A percentile compares a stretch with the other conserved stretches of the same genome.
Conservation (phyloP, 345 rosid genomes). For the Citropsis articulata region DNA sequence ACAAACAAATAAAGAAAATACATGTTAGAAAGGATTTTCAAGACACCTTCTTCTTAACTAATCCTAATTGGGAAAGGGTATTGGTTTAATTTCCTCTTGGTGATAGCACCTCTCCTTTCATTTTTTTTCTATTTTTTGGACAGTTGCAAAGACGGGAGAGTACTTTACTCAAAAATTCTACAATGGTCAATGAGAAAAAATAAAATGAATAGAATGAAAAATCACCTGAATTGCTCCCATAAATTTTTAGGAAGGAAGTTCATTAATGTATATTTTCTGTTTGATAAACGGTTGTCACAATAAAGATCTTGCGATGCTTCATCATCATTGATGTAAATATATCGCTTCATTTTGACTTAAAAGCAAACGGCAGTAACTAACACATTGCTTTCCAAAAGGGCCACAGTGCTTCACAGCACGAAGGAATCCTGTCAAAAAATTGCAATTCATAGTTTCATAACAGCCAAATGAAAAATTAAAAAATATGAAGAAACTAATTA, state of each 20-base stretch:
- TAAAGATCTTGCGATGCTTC: constrained; percentile 65
- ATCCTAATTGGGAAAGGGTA: neutral
- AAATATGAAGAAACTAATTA: neutral
- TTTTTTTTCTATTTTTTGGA: neutral
- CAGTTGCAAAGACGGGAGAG: neutral
- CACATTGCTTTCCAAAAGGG: constrained; percentile 22
- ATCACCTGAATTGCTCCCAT: constrained; percentile 94
- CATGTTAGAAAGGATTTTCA: neutral
- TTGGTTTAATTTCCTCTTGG: neutral
- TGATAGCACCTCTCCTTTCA: neutral
- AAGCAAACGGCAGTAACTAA: constrained; percentile 21
- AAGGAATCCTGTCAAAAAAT: constrained; percentile 1
- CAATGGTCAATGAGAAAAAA: neutral
- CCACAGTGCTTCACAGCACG: constrained; percentile 17
- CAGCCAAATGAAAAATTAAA: neutral
- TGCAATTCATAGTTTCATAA: neutral
- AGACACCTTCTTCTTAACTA: neutral
- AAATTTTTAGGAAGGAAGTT: constrained; percentile 92
- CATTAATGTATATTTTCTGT: constrained; percentile 78
- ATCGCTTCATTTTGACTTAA: constrained; percentile 68
- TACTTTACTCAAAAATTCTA: neutral
- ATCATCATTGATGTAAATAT: constrained; percentile 78
- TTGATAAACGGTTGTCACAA: constrained; percentile 85
- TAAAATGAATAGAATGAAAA: neutral
- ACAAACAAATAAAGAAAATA: neutral